Evolutionary conservation across 129 eudicot species (phyloP), one percentile per base, ranked within the genome.

Genomic region (Flaveria linearis): DNA sequence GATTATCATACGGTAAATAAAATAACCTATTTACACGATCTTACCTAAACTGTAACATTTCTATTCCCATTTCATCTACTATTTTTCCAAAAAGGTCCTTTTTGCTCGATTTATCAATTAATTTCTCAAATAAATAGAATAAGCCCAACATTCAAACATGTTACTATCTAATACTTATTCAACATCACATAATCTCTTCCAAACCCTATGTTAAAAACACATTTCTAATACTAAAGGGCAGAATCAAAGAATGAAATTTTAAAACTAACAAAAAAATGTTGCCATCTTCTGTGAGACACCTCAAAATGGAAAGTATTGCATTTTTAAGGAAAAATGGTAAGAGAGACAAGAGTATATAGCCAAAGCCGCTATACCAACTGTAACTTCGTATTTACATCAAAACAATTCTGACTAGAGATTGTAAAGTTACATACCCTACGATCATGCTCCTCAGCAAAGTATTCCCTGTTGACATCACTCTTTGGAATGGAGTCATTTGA

Each of bases 401-500:
- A 28, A 49, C 6, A 5, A 28, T 13, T 14, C 12, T 1, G 20
- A 17, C 28, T 55, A 71, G 10, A 68, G 1, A 42, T 67, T 28
- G 39, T 12, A 81, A 62, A 65, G 23, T 42, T 52, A 76, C 94
- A 72, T 86, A 93, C 96, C 89, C 79, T 93, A 53, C 92, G 98
- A 79, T 90, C 98, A 84, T 93, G 92, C 76, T 90, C 98, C 85
- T 93, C 95, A 0, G 92, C 95, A 70, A 90, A 93, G 83, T 88
- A 93, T 69, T 93, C 96, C 69, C 95, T 88, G 39, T 93, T 93
- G 57, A 93, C 97, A 77, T 93, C 98, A 69, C 97, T 93, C 85
- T 88, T 93, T 80, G 98, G 98, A 58, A 90, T 90, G 68, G 97
- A 75, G 76, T 90, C 95, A 78, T 88, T 85, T 5, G 96, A 86